Evolutionary conservation across 345 rosid genomes (phyloP).

Genomic region (Populus davidiana): DNA sequence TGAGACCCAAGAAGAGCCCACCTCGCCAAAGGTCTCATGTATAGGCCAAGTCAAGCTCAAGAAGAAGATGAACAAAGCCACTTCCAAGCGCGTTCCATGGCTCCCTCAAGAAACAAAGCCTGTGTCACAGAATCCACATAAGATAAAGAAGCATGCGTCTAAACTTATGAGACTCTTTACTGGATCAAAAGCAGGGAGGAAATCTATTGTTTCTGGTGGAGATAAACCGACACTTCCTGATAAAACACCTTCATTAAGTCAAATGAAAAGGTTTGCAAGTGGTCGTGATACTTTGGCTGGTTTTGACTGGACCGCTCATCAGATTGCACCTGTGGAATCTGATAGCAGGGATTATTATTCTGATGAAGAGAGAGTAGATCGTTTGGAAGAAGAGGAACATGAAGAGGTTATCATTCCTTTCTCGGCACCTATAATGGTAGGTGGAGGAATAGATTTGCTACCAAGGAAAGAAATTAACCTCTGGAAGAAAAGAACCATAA

Average conservation of each 20-base stretch:
- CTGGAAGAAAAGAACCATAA: constrained; percentile 88
- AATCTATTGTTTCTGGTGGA: constrained; percentile 21
- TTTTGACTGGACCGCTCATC: constrained; percentile 71
- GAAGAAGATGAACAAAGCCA: constrained; percentile 26
- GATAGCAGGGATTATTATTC: constrained; percentile 45
- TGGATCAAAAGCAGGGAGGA: constrained; percentile 19
- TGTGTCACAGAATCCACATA: background rate
- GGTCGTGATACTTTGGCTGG: constrained; percentile 49
- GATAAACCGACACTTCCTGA: constrained; percentile 10
- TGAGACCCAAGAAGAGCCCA: constrained; percentile 51
- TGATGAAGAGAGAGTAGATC: constrained; percentile 43
- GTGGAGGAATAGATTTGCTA: constrained; percentile 34
- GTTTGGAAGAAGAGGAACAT: constrained; percentile 24
- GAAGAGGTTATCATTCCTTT: constrained; percentile 53
- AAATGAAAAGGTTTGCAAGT: constrained; percentile 77
- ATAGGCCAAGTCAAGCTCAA: constrained; percentile 85
- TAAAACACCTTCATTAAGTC: constrained; percentile 59
- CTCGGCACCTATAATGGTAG: constrained; percentile 61
- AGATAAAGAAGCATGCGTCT: constrained; percentile 30
- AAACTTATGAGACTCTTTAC: constrained; percentile 45
- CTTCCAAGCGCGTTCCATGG: background rate
- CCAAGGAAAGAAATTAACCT: constrained; percentile 72
- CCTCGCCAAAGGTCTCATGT: constrained; percentile 86
- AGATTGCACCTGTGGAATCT: constrained; percentile 46
- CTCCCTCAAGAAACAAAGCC: constrained; percentile 22